Evolutionary conservation across 2,329 filamentous ascomycete species (phyloP).

Genomic region (Dothideomycetes sp.): DNA sequence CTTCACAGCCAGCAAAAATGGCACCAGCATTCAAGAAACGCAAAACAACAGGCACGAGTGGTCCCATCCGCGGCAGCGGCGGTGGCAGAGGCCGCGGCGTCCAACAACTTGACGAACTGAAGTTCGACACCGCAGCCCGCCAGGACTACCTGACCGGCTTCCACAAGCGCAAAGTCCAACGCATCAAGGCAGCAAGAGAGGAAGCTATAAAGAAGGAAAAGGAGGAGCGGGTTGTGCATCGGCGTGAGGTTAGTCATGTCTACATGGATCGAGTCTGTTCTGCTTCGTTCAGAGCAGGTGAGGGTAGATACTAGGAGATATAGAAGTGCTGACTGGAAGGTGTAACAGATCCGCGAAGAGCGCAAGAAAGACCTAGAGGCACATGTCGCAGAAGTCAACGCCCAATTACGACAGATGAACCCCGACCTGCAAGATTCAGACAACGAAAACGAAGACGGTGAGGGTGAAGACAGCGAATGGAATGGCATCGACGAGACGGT

Average conservation of each 20-base stretch:
- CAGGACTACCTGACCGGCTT: slow-evolving; percentile 89
- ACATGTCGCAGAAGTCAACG: slow-evolving; percentile 68
- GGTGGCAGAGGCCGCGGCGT: slow-evolving; percentile 58
- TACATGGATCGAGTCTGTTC: no score
- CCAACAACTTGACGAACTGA: slow-evolving; percentile 62
- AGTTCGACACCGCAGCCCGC: slow-evolving; percentile 69
- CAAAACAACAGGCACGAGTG: no score
- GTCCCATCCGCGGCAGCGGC: no score
- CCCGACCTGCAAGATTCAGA: slow-evolving; percentile 23
- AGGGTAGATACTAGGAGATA: no score
- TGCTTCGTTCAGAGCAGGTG: no score
- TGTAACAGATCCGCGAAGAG: slow-evolving; percentile 64
- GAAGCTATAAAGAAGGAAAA: slow-evolving; percentile 65
- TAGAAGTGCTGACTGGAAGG: background rate
- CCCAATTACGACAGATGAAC: slow-evolving; percentile 48
- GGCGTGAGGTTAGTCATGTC: slow-evolving; percentile 55
- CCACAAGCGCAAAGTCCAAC: slow-evolving; percentile 84
- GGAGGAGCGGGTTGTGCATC: slow-evolving; percentile 61
- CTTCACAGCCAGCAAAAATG: no score
- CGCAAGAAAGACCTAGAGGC: slow-evolving; percentile 70
- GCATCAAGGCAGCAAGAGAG: slow-evolving; percentile 76
- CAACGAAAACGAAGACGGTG: slow-evolving; percentile 20
- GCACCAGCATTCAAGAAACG: slow-evolving; percentile 52
- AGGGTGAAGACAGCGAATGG: slow-evolving; percentile 11
- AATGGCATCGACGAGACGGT: slow-evolving; percentile 42